A percentile compares a stretch with the other conserved stretches of the same genome.
Evolutionary conservation across 139 green algal genomes (phyloP).

Genomic region (Chlamydomonas sp.): DNA sequence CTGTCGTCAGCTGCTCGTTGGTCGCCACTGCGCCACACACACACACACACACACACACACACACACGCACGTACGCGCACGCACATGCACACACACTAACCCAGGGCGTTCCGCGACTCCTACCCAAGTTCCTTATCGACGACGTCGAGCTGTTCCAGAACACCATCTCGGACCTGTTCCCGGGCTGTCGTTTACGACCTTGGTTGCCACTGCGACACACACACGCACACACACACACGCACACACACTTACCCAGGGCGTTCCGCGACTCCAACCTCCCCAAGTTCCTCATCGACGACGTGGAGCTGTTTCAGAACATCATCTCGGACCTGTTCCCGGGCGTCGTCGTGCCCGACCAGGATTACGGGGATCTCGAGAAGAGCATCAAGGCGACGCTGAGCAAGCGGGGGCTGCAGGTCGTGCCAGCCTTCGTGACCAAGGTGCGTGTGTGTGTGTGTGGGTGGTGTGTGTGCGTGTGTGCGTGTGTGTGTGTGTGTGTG

Average conservation of each 20-base stretch:
- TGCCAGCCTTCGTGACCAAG: conserved; percentile 62
- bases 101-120: conserved; percentile 72
- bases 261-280: conserved; percentile 82
- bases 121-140: conserved; percentile 79
- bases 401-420: conserved; percentile 44
- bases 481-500: background rate
- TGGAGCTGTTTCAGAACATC: conserved; percentile 76
- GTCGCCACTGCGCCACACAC: no score
- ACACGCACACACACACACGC: background rate
- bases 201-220: no score
- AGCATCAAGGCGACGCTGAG: conserved; percentile 44
- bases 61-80: no score
- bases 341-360: conserved; percentile 54
- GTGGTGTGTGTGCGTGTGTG: no score
- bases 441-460: no score
- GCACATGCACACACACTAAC: no score
- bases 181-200: no score
- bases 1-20: no score
- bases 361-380: conserved; percentile 62
- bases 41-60: no score
- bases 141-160: conserved; percentile 75
- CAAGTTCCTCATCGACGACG: conserved; percentile 78
- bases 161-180: conserved; percentile 83
- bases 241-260: conserved; percentile 40
- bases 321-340: conserved; percentile 80